Evolutionary conservation across 1,139 yeast genomes (phyloP), one percentile per base, ranked within the genome.

Genomic region (Pichia sp.): DNA sequence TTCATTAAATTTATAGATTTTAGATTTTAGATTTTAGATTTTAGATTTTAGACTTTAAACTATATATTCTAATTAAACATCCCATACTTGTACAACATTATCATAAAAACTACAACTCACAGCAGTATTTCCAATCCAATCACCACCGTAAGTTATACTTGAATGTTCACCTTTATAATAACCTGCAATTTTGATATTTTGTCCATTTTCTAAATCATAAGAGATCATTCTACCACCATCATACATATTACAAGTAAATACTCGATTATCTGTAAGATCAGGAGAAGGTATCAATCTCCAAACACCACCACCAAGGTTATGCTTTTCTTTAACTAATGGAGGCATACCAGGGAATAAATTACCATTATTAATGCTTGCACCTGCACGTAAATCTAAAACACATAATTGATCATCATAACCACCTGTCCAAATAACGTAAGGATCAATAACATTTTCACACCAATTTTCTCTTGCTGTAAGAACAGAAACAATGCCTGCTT

Each of bases 131-230:
- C 58, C 59, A 10, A 73, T 65, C 95, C 96, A 88, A 56, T 85
- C 96, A 5, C 94, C 96, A 0, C 97, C 97, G 56, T 91, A 91
- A 40, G 91, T 88, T 87, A 91, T 91, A 50, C 96, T 86, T 36
- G 78, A 80, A 59, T 91, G 97, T 20, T 82, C 84, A 23, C 73
- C 74, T 49, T 80, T 81, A 57, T 80, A 75, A 47, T 70, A 73
- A 20, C 68, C 61, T 4, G 59, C 55, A 1, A 81, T 75, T 10
- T 65, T 62, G 11, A 74, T 69, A n/a, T 59, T 56, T 19, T 62
- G 63, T n/a, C 59, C 61, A 1, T 54, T 51, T 7, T 31, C 31
- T n/a, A 50, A 56, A 15, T 46, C 48, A 6, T 66, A 61, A 25
- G 59, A 59, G 1, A 85, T 62, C 2, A 88, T 66, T 43, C 89